Conservation (phyloP, 78 protist species). For the Dictyostelium brefeldianum region DNA sequence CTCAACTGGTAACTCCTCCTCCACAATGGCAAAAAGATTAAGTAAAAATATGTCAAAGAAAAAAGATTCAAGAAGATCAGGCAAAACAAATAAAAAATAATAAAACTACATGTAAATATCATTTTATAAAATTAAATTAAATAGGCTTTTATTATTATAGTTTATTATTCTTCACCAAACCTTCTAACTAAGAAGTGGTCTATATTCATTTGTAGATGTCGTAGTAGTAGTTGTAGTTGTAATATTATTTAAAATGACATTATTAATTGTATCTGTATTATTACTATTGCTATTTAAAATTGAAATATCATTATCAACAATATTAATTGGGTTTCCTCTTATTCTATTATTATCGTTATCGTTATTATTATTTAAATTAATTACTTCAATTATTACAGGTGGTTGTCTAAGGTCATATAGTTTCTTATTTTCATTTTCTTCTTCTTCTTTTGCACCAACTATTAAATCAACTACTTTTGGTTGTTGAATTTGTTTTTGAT, state of each 20-base stretch:
- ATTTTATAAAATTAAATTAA: no score
- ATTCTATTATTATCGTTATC: background rate
- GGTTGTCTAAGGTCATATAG: constrained; percentile 9
- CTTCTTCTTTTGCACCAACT: constrained; percentile 15
- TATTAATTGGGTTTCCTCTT: no score
- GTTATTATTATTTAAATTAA: background rate
- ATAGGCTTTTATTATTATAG: no score
- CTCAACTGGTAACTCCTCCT: no score
- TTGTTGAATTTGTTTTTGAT: background rate
- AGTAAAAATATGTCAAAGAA: no score
- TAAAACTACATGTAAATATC: no score
- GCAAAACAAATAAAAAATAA: no score
- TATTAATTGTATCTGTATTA: background rate
- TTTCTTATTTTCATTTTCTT: constrained; percentile 21
- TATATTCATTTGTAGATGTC: background rate
- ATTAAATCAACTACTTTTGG: background rate
- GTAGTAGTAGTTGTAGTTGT: background rate
- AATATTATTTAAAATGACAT: background rate
- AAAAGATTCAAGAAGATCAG: no score
- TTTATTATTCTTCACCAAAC: background rate
- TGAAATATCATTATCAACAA: background rate
- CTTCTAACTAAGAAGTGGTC: constrained; percentile 33
- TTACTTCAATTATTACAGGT: background rate
- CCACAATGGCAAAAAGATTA: no score
- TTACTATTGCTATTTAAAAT: background rate